Evolutionary conservation across 2,329 filamentous ascomycete genomes (phyloP), one percentile per base, ranked within the genome.

Genomic region (Lanzia echinophila): DNA sequence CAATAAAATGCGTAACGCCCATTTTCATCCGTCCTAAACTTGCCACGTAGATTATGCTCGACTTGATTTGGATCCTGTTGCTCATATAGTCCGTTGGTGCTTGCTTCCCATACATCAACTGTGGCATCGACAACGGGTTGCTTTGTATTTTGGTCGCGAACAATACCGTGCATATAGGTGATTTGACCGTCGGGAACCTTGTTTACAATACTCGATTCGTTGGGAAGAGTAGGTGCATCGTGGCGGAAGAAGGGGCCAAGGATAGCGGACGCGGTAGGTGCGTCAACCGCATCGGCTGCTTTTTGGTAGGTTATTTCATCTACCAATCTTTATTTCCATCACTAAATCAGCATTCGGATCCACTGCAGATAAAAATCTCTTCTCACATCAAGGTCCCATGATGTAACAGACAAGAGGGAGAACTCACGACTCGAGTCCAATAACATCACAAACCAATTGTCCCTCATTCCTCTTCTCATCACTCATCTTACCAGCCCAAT

Each of bases 31-130:
- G 82, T 84, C 50, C 70, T 76, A 60, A 85, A 84, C 53, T 78
- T 79, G 2, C 82, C 82, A n/a, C 82, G 72, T 20, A 86, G 69
- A 58, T 86, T 86, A 63, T 76, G 77, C 50, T 85, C 82, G 5
- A 74, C 71, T 66, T 86, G 82, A 5, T 79, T 67, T 0, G 75
- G 71, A 57, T 86, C 82, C 65, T 86, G 82, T 67, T 84, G 81
- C 66, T 84, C 81, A 54, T 78, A 78, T 47, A 77, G 54, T 5
- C 70, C 60, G 58, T 86, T 85, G 1, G 82, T 82, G 1, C 78
- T 79, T 1, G 81, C 80, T 63, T 85, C 76, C 82, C 82, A 86
- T n/a, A 83, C 73, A 65, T 86, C 81, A 6, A 86, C 71, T 17
- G 74, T 72, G 0, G 79, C 79, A 42, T 74, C 75, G 17, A 72